These are phyloP conservation scores for Fusarium neocosmosporiellum DNA, from an alignment of 2,329 filamentous ascomycete species.

Conservation along the genomic window DNA sequence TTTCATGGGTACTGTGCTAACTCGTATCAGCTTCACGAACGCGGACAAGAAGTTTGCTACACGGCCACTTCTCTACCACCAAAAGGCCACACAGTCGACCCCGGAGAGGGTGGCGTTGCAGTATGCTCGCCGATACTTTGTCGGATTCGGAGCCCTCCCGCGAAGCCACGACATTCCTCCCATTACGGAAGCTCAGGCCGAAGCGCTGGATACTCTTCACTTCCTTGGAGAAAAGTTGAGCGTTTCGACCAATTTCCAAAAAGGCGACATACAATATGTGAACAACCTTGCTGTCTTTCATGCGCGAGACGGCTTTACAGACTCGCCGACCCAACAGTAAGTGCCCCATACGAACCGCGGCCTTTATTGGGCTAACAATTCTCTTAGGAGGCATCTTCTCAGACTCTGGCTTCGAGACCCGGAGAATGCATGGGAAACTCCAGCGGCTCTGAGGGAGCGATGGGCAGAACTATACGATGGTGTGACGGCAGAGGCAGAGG, in stretches of 20 bases:
- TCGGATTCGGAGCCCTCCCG: constrained; percentile 47
- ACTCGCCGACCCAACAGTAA: constrained; percentile 27
- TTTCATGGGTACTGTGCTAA: accelerated
- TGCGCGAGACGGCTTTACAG: constrained; percentile 57
- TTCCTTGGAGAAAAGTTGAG: constrained; percentile 57
- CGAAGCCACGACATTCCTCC: constrained; percentile 65
- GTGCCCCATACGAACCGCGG: accelerated
- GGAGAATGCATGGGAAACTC: constrained; percentile 56
- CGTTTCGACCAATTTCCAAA: constrained; percentile 56
- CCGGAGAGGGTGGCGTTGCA: constrained; percentile 19
- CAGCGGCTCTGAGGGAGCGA: neutral
- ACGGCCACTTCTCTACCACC: constrained; percentile 22
- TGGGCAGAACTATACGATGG: constrained; percentile 27
- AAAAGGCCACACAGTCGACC: neutral
- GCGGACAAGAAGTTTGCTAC: constrained; percentile 12
- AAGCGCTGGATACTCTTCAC: constrained; percentile 63
- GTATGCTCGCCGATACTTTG: constrained; percentile 33
- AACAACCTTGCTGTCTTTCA: constrained; percentile 67
- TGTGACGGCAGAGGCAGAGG: constrained; percentile 14
- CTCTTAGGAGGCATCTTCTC: constrained; percentile 56
- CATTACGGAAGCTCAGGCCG: constrained; percentile 62
- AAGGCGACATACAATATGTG: constrained; percentile 64
- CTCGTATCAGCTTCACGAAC: constrained; percentile 2
- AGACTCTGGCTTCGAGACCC: constrained; percentile 61
- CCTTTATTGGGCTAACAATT: neutral